These are phyloP conservation scores for Lichtheimia ornata DNA, from an alignment of 371 early-diverging fungal species.

Conservation along the genomic window DNA sequence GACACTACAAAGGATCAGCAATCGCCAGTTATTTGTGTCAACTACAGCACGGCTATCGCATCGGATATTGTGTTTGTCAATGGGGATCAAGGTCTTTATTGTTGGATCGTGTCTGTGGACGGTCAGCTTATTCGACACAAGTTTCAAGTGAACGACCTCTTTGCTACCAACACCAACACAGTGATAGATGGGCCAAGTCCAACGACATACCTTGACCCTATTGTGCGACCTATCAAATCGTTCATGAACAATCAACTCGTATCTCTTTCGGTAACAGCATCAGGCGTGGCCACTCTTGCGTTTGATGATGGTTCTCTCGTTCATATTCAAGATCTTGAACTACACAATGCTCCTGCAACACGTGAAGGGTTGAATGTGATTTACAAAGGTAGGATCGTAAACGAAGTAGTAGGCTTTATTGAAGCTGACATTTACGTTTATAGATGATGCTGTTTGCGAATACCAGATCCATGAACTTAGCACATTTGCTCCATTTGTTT, in stretches of 20 bases:
- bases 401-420: not conserved
- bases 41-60: conserved; percentile 5
- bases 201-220: not conserved
- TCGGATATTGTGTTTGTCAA: conserved; percentile 10
- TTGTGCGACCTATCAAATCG: not conserved
- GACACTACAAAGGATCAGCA: not conserved
- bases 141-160: not conserved
- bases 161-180: not conserved
- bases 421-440: not conserved
- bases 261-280: conserved; percentile 8
- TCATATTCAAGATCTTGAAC: conserved; percentile 13
- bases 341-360: not conserved
- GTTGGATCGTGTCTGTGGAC: conserved; percentile 12
- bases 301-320: conserved; percentile 9
- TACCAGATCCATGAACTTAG: not conserved
- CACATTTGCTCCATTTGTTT: conserved; percentile 7
- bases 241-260: not conserved
- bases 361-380: not conserved
- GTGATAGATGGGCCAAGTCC: not conserved
- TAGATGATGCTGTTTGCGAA: conserved; percentile 5
- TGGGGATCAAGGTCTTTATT: not conserved
- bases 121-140: conserved; percentile 10
- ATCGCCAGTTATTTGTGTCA: not conserved
- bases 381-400: conserved; percentile 1
- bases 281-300: conserved; percentile 9